Percentiles rank a stretch among this genome's conserved stretches.
Evolutionary conservation across 2,329 filamentous ascomycete genomes (phyloP).

Genomic region (Aspergillus novofumigatus): DNA sequence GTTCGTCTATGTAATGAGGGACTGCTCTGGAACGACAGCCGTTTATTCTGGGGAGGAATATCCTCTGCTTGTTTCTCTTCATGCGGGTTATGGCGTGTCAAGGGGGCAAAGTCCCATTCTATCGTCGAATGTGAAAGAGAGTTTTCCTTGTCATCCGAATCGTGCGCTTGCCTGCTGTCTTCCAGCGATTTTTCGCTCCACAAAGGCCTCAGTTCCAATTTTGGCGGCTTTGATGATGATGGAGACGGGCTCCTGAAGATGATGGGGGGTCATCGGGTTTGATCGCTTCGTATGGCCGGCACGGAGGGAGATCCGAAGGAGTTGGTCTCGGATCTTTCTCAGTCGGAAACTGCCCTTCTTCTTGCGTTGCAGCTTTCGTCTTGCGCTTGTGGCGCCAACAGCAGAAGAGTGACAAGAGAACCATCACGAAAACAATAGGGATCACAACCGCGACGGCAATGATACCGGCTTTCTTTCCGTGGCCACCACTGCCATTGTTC

Average conservation of each 20-base stretch:
- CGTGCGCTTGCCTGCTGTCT: slow-evolving; percentile 14
- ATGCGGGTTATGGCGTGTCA: slow-evolving; percentile 19
- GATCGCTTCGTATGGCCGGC: slow-evolving; percentile 22
- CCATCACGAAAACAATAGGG: slow-evolving; percentile 29
- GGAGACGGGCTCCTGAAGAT: slow-evolving; percentile 20
- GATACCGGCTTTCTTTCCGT: slow-evolving; percentile 33
- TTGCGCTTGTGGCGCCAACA: slow-evolving; percentile 32
- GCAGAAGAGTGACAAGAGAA: slow-evolving; percentile 28
- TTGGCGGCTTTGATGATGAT: slow-evolving; percentile 30
- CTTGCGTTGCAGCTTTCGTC: slow-evolving; percentile 11
- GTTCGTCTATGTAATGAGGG: slow-evolving; percentile 25
- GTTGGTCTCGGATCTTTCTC: slow-evolving; percentile 20
- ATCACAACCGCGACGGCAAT: slow-evolving; percentile 35
- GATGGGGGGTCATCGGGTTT: slow-evolving; percentile 19
- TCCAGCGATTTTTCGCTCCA: slow-evolving; percentile 29
- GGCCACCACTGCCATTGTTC: slow-evolving; percentile 10
- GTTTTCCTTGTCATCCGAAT: slow-evolving; percentile 20
- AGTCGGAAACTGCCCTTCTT: slow-evolving; percentile 20
- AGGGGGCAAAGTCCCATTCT: slow-evolving; percentile 26
- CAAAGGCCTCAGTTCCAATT: slow-evolving; percentile 31
- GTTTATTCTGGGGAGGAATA: slow-evolving; percentile 22
- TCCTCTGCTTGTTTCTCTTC: slow-evolving; percentile 17
- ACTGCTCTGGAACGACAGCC: slow-evolving; percentile 27
- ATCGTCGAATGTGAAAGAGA: slow-evolving; percentile 26
- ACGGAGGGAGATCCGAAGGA: slow-evolving; percentile 20